phyloP scores from a whole-genome alignment of 2,329 filamentous ascomycete species.

The Beauveria sp. region DNA sequence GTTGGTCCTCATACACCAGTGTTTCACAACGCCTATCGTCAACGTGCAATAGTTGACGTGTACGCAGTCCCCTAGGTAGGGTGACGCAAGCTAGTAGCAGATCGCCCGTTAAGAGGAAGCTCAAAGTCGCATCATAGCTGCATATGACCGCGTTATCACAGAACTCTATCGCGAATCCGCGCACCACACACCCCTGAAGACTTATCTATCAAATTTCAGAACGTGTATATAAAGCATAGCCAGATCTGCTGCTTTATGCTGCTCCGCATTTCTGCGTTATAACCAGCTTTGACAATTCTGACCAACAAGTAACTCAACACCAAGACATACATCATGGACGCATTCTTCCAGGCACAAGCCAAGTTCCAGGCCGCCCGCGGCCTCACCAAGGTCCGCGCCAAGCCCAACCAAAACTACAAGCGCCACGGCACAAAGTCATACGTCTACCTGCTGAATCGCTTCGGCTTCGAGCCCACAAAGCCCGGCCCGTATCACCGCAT shows the following conservation, averaged over 20 bases:
- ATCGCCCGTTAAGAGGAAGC: no score
- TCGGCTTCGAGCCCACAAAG: constrained; percentile 6
- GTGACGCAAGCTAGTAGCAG: neutral
- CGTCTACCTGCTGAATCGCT: constrained; percentile 8
- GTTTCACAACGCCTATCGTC: neutral
- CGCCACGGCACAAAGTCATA: constrained; percentile 8
- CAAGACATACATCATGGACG: neutral
- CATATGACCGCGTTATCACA: no score
- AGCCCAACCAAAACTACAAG: constrained; percentile 7
- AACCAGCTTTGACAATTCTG: no score
- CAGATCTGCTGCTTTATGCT: no score
- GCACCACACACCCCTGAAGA: no score
- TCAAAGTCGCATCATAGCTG: no score
- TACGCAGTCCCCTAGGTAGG: neutral
- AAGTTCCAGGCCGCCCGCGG: constrained; percentile 5
- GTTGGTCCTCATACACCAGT: neutral
- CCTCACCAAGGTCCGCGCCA: constrained; percentile 4
- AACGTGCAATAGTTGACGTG: neutral
- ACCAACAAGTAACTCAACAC: neutral
- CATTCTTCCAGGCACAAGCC: constrained; percentile 1
- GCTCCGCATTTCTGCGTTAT: no score
- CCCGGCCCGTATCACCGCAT: neutral
- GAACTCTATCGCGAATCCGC: no score
- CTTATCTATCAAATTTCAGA: no score
- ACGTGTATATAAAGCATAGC: neutral